Evolutionary conservation across 2,329 filamentous ascomycete genomes (phyloP).

Genomic region (Epichloe scottii): DNA sequence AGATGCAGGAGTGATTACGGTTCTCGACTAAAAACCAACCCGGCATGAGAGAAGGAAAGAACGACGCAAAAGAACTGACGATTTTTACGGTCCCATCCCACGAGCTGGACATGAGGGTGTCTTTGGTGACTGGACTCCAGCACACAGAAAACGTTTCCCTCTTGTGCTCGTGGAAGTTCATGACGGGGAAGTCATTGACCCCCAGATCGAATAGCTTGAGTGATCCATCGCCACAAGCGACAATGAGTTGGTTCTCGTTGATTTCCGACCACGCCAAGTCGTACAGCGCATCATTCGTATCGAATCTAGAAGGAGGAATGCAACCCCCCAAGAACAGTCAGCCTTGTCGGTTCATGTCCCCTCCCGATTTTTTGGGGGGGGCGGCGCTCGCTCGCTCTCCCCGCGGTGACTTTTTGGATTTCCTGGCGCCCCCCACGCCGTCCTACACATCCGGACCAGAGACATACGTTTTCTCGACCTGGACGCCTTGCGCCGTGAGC

Average conservation of each 20-base stretch:
- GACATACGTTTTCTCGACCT: constrained; percentile 65
- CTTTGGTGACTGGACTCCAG: constrained; percentile 87
- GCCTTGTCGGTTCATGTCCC: not conserved
- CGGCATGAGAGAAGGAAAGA: not conserved
- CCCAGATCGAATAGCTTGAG: constrained; percentile 87
- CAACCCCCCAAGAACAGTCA: not conserved
- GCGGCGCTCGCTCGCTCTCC: no score
- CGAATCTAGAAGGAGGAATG: constrained; percentile 52
- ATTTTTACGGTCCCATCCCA: constrained; percentile 97
- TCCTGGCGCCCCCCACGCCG: no score
- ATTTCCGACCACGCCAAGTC: constrained; percentile 92
- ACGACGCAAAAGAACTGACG: constrained; percentile 25
- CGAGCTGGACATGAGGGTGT: constrained; percentile 78
- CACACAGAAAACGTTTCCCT: constrained; percentile 84
- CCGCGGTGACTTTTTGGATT: no score
- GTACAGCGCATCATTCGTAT: constrained; percentile 94
- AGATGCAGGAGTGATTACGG: no score
- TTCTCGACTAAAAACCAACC: not conserved
- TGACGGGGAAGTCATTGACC: constrained; percentile 72
- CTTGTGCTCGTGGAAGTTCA: constrained; percentile 87
- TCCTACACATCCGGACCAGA: no score
- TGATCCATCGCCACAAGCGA: constrained; percentile 83
- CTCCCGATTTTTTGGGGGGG: no score
- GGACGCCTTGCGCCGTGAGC: constrained; percentile 71
- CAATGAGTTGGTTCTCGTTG: constrained; percentile 87